Conservation (phyloP, 2,329 filamentous ascomycete genomes). For the Cordyceps cateniannulata region DNA sequence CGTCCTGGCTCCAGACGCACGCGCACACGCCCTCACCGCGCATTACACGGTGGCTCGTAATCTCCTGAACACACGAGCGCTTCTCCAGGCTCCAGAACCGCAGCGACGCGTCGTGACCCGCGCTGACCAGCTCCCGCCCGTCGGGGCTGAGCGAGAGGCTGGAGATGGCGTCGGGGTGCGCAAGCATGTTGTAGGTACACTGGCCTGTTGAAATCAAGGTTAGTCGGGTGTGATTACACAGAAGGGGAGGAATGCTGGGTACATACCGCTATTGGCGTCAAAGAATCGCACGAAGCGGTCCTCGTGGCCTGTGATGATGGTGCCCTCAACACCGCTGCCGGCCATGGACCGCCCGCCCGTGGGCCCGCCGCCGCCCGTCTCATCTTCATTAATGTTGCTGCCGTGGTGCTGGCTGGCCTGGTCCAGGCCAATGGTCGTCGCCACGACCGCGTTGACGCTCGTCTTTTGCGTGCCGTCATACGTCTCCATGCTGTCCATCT, state of each 20-base stretch:
- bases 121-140: slow-evolving; percentile 88
- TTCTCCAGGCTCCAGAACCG: slow-evolving; percentile 98
- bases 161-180: slow-evolving; percentile 89
- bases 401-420: slow-evolving; percentile 47
- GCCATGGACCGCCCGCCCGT: slow-evolving; percentile 63
- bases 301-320: slow-evolving; percentile 94
- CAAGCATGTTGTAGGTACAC: slow-evolving; percentile 99
- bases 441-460: slow-evolving; percentile 86
- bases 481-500: slow-evolving; percentile 90
- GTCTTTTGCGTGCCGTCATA: slow-evolving; percentile 76
- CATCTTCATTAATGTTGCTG: slow-evolving; percentile 61
- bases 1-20: slow-evolving; percentile 93
- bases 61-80: slow-evolving; percentile 88
- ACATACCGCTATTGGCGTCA: slow-evolving; percentile 95
- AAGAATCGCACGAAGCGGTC: slow-evolving; percentile 96
- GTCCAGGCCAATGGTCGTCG: slow-evolving; percentile 77
- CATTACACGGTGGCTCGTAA: slow-evolving; percentile 90
- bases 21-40: slow-evolving; percentile 90
- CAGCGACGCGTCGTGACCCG: slow-evolving; percentile 89
- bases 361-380: slow-evolving; percentile 67
- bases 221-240: slow-evolving; percentile 8
- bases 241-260: neutral
- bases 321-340: slow-evolving; percentile 78
- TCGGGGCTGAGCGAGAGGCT: slow-evolving; percentile 88
- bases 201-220: slow-evolving; percentile 57